phyloP scores from a whole-genome alignment of 192 early-diverging fungal genomes.

The Obelidium mucronatum region DNA sequence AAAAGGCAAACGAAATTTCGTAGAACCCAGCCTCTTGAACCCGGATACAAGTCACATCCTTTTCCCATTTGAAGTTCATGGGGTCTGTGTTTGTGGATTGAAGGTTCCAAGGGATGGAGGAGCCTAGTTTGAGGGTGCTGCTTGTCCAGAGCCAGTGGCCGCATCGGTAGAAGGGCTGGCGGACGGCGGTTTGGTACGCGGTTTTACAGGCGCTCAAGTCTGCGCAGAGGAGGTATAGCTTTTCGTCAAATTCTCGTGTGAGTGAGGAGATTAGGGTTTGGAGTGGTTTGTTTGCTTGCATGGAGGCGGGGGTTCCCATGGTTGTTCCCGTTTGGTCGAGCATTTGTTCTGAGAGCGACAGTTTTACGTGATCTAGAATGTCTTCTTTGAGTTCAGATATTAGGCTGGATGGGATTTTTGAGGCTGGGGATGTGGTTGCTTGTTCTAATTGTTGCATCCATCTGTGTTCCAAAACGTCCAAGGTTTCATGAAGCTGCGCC shows the following conservation, averaged over 20 bases:
- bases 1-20: conserved; percentile 58
- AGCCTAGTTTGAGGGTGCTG: conserved; percentile 47
- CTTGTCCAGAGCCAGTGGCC: conserved; percentile 61
- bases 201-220: conserved; percentile 54
- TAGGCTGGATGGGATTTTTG: neutral
- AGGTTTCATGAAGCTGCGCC: conserved; percentile 7
- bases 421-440: neutral
- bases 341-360: neutral
- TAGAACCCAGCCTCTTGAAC: conserved; percentile 56
- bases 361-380: neutral
- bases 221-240: conserved; percentile 53
- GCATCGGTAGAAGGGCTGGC: conserved; percentile 50
- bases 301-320: neutral
- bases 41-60: conserved; percentile 37
- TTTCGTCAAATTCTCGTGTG: conserved; percentile 59
- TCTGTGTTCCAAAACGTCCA: neutral
- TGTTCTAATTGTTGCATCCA: neutral
- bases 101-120: conserved; percentile 55
- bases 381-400: neutral
- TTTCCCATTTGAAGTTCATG: conserved; percentile 56
- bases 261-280: conserved; percentile 16
- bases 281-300: conserved; percentile 7
- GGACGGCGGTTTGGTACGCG: conserved; percentile 33
- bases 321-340: neutral
- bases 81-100: conserved; percentile 59